phyloP scores from a whole-genome alignment of 495 filamentous ascomycete species.

The Clohesyomyces aquaticus region DNA sequence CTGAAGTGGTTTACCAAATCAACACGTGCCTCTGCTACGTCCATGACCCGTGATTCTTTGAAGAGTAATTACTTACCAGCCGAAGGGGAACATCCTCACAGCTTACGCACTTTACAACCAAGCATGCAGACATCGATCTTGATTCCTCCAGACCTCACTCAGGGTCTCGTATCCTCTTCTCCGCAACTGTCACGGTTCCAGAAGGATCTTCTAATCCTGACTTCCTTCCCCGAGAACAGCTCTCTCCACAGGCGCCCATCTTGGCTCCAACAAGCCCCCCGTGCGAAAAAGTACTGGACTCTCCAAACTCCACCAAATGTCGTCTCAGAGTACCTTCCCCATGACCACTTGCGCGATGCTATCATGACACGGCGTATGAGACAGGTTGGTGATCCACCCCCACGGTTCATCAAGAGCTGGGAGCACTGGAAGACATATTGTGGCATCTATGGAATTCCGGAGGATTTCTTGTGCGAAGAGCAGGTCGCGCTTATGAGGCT shows the following conservation, averaged over 20 bases:
- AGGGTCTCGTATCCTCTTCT: background rate
- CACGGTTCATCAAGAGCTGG: slow-evolving; percentile 22
- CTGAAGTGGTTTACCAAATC: too few species aligned
- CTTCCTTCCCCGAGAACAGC: slow-evolving; percentile 19
- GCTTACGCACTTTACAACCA: background rate
- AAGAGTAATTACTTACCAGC: too few species aligned
- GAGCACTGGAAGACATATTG: slow-evolving; percentile 21
- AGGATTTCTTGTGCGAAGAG: slow-evolving; percentile 23
- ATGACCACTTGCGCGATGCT: background rate
- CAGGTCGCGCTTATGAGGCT: slow-evolving; percentile 17
- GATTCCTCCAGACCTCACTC: slow-evolving; percentile 14
- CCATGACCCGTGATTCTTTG: too few species aligned
- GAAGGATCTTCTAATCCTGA: slow-evolving; percentile 24
- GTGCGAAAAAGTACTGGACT: slow-evolving; percentile 9
- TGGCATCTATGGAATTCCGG: slow-evolving; percentile 19
- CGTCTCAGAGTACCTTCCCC: slow-evolving; percentile 20
- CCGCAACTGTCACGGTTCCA: slow-evolving; percentile 17
- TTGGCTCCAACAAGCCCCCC: slow-evolving; percentile 6
- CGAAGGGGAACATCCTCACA: too few species aligned
- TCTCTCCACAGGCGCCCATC: slow-evolving; percentile 23
- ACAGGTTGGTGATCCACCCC: slow-evolving; percentile 3
- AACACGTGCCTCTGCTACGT: too few species aligned
- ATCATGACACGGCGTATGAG: slow-evolving; percentile 17
- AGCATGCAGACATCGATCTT: background rate
- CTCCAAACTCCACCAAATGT: slow-evolving; percentile 24